These are phyloP conservation scores for Spongospora subterranea DNA, from an alignment of 208 protist species.

Conservation along the genomic window DNA sequence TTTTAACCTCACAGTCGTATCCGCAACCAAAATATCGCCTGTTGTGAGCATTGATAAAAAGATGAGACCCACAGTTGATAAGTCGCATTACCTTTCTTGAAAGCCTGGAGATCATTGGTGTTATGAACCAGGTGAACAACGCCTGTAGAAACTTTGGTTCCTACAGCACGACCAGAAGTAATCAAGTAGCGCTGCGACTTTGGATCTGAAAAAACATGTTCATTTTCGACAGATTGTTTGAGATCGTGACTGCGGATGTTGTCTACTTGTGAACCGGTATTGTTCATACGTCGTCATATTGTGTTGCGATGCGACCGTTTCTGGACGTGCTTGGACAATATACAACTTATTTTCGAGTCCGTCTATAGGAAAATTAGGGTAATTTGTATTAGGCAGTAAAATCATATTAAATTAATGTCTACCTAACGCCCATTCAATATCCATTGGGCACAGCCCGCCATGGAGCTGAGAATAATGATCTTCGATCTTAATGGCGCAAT, in stretches of 20 bases:
- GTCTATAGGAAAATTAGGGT: constrained; percentile 52
- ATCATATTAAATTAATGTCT: not conserved
- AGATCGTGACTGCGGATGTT: constrained; percentile 6
- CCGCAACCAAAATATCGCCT: constrained; percentile 63
- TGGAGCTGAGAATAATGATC: constrained; percentile 61
- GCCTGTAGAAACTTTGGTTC: constrained; percentile 39
- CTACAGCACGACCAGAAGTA: constrained; percentile 3
- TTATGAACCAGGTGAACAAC: not conserved
- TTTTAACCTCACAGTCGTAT: constrained; percentile 63
- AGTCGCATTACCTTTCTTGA: not conserved
- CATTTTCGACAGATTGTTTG: not conserved
- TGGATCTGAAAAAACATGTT: no score
- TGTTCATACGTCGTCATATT: not conserved
- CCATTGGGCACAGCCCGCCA: not conserved
- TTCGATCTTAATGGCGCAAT: constrained; percentile 65
- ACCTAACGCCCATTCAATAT: constrained; percentile 50
- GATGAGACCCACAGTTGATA: not conserved
- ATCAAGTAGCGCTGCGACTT: not conserved
- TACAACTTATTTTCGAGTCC: constrained; percentile 60
- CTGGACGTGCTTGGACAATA: constrained; percentile 71
- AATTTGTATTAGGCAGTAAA: not conserved
- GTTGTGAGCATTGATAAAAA: no score
- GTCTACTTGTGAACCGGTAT: not conserved
- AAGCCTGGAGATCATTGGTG: not conserved
- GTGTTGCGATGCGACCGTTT: constrained; percentile 65